Base-by-base conservation (phyloP, 345 rosid genomes). In the Trapa bicornis region DNA sequence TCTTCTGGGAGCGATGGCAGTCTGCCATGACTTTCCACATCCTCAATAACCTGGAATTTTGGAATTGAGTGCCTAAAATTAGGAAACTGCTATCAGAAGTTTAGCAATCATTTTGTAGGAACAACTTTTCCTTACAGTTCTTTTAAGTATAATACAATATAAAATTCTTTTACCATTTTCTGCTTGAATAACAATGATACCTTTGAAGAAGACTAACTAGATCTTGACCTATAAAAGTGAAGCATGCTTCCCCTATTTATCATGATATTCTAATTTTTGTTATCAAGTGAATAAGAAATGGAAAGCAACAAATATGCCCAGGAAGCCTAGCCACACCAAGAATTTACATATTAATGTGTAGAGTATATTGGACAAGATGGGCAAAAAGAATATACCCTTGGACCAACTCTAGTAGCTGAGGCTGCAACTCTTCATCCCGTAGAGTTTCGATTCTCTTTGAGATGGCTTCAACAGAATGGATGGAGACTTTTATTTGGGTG, bases 11-110 rank as follows among this genome's bases (percentile, higher is more conserved):
- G 62, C 80, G 89, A 75, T 93, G 98, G 72, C 96, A 81, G 71
- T 87, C 92, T 63, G 96, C 90, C 97, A 93, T 90, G 75, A 83
- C 87, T 80, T 87, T 90, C 98, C 98, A 93, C 97, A 93, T 93
- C 64, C 74, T 77, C 64, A 85, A 75, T 78, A 93, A 74, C 75
- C 98, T 93, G 90, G 66, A 68, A 64, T 17, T 37, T 37, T 11
- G 29, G 29, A 54, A 54, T n/a, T 41, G 6, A 22, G 29, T 22
- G 29, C 63, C 29, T 22, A 58, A 5, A 58, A 32, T 10, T 58
- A 1, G 32, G 37, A 29, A 33, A 33, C 60, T 7, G 37, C 32
- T 58, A 29, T 35, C 15, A 58, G 5, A 58, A 17, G 15, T 50
- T 50, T 45, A 45, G 48, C 48, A 45, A 7, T 45, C 11, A 11